Evolutionary conservation across 78 protist species (phyloP), one percentile per base, ranked within the genome.

Genomic region (Dictyostelium discoideum): DNA sequence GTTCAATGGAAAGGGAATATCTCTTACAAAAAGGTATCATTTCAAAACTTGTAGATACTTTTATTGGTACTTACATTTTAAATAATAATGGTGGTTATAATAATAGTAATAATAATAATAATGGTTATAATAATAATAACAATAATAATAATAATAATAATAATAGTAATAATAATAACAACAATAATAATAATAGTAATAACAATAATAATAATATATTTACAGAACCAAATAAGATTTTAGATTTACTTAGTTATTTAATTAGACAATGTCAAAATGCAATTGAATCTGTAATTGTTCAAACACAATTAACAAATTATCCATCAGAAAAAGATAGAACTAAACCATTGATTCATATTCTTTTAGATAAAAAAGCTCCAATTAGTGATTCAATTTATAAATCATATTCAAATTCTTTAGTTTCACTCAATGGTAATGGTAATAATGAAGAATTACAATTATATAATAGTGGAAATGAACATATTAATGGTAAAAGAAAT

Each of bases 281-380:
- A 1, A 5, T 7, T 13, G 73, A 57, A 20, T 14, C 80, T 8
- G 63, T 65, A 10, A 20, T 90, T 5, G 11, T 22, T 3, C 67
- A 72, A 20, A 44, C 88, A 6, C 88, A 81, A 69, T 24, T 87
- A 60, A 87, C 79, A 26, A 87, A 78, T 40, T 90, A 90, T 37
- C 95, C 95, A 22, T 44, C 95, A 9, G 95, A 90, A 69, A 82
- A 65, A 73, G 95, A 90, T 69, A 63, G 80, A 73, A 72, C 87
- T 3, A 63, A 50, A 57, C 95, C 95, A 40, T 11, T 26, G 4
- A 5, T 90, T 46, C 87, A 90, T 73, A 83, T 90, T 16, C 11
- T 72, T 26, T 32, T 46, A 22, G 84, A 82, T 48, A 24, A n/a
- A 10, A 37, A 48, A 18, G 40, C 72, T 13, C 11, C 37, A 3